These are phyloP conservation scores for Geranium brycei DNA, from an alignment of 345 rosid genomes.

Conservation along the genomic window DNA sequence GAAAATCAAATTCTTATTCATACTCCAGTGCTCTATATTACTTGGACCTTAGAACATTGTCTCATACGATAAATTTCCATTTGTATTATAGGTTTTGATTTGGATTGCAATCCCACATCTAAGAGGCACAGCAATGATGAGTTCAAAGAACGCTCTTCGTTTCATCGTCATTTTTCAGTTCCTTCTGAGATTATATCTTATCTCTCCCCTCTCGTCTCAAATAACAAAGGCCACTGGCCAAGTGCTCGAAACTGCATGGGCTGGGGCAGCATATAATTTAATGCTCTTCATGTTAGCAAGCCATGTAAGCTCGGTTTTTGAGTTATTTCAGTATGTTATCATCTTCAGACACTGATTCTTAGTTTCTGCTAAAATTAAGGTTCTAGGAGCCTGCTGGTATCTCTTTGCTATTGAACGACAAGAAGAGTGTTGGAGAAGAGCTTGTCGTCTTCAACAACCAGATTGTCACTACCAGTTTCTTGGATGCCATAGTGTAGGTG, in stretches of 20 bases:
- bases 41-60: no score
- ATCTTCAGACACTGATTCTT: no score
- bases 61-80: no score
- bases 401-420: conserved; percentile 34
- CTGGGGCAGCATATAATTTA: conserved; percentile 41
- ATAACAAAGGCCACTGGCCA: conserved; percentile 34
- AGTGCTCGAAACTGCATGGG: conserved; percentile 38
- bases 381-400: conserved; percentile 39
- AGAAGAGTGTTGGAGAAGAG: conserved; percentile 34
- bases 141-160: conserved; percentile 8
- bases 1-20: no score
- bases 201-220: conserved; percentile 32
- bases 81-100: background rate
- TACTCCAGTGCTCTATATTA: no score
- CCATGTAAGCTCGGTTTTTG: conserved; percentile 25
- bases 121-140: conserved; percentile 11
- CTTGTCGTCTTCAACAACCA: conserved; percentile 12
- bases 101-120: background rate
- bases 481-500: conserved; percentile 17
- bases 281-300: conserved; percentile 41
- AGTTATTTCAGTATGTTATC: no score
- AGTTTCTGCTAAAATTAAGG: conserved; percentile 10
- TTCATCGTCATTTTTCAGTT: background rate
- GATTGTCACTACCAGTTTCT: conserved; percentile 19
- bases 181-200: background rate